Conservation (phyloP, 2,329 filamentous ascomycete genomes). For the Exophiala sideris region DNA sequence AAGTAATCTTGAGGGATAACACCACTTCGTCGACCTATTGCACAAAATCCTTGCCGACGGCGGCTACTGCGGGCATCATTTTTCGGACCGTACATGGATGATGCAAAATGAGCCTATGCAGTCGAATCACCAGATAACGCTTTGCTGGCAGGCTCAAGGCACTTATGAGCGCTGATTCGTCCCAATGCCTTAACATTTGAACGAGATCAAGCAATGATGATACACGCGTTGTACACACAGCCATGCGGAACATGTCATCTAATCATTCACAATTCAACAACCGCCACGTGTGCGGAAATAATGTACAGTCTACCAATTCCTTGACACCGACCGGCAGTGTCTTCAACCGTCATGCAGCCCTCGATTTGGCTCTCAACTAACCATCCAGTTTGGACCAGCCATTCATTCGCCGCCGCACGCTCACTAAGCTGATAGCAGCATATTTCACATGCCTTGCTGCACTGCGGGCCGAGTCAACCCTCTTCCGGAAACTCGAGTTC, state of each 20-base stretch:
- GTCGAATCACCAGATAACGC: too few relatives aligned
- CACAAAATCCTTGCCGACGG: too few relatives aligned
- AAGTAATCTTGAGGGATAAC: too few relatives aligned
- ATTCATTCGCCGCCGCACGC: neutral
- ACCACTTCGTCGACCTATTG: too few relatives aligned
- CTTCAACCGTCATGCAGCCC: neutral
- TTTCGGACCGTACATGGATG: too few relatives aligned
- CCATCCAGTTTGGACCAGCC: constrained; percentile 8
- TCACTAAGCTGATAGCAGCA: neutral
- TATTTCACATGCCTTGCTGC: neutral
- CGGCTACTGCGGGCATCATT: too few relatives aligned
- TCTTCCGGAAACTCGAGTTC: constrained; percentile 3
- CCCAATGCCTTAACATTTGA: too few relatives aligned
- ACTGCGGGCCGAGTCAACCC: neutral
- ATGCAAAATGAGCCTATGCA: too few relatives aligned
- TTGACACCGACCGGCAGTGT: neutral
- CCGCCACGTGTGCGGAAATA: neutral
- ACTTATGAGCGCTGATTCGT: too few relatives aligned
- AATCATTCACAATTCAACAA: neutral
- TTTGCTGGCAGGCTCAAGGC: too few relatives aligned
- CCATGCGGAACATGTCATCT: neutral
- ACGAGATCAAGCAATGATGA: too few relatives aligned
- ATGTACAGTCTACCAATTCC: neutral
- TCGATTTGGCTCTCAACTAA: neutral
- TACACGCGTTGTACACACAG: too few relatives aligned